Evolutionary conservation across 2,329 filamentous ascomycete genomes (phyloP).

Genomic region (Fusarium mexicanum): DNA sequence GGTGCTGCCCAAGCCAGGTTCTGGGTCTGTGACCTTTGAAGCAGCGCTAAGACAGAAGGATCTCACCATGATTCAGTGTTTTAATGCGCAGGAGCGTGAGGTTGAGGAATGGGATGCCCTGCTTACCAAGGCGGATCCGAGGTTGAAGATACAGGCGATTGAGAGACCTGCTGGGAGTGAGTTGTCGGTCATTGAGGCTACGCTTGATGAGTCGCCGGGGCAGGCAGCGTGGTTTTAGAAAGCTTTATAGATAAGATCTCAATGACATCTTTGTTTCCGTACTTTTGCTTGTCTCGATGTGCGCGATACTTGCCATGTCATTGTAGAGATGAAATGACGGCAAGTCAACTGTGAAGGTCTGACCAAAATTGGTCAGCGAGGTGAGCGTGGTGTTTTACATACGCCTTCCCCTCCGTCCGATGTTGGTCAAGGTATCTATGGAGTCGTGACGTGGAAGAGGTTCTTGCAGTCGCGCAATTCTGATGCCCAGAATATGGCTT

Average conservation of each 20-base stretch:
- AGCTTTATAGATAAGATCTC: neutral
- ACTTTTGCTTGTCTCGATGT: accelerated
- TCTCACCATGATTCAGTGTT: slow-evolving; percentile 37
- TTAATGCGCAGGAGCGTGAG: slow-evolving; percentile 26
- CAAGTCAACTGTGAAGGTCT: accelerated
- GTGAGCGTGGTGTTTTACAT: accelerated
- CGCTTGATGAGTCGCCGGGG: neutral
- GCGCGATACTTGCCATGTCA: accelerated
- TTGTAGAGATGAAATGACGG: accelerated
- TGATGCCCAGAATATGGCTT: accelerated
- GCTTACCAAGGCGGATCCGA: neutral
- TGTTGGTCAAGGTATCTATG: accelerated
- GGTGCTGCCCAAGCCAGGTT: slow-evolving; percentile 27
- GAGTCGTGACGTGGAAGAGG: neutral
- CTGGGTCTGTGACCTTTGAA: slow-evolving; percentile 7
- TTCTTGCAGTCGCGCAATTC: accelerated
- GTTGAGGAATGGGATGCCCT: slow-evolving; percentile 22
- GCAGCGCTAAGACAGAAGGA: slow-evolving; percentile 23
- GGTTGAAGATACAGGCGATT: slow-evolving; percentile 12
- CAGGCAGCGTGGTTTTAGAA: neutral
- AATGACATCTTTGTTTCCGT: accelerated
- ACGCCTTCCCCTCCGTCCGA: accelerated
- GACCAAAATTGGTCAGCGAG: accelerated
- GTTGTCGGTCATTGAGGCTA: slow-evolving; percentile 23
- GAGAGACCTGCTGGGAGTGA: slow-evolving; percentile 24